These are phyloP conservation scores for Gelatoporia subvermispora DNA, from an alignment of 768 basidiomycete genomes.

Conservation along the genomic window DNA sequence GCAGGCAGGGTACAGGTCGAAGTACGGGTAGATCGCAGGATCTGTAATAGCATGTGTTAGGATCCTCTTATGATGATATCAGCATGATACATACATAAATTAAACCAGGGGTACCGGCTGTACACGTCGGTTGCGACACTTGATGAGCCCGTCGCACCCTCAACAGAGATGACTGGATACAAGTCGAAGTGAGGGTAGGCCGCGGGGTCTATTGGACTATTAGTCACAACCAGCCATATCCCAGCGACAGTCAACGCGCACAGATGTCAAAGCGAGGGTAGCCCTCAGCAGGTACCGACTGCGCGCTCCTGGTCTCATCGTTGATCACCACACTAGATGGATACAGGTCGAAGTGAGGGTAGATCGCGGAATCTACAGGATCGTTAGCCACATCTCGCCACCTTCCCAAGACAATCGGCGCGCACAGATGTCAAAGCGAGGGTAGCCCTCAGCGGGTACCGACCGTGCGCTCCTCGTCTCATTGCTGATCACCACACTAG, in stretches of 20 bases:
- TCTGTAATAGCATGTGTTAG: conserved; percentile 30
- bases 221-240: neutral
- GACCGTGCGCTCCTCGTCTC: too few species aligned
- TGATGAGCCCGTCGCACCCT: too few species aligned
- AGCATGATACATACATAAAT: too few species aligned
- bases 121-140: too few species aligned
- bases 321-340: too few species aligned
- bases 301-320: too few species aligned
- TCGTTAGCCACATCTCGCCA: too few species aligned
- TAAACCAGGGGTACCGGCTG: too few species aligned
- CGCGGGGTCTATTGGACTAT: conserved; percentile 28
- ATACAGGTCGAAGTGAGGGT: conserved; percentile 37
- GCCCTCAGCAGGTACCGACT: neutral
- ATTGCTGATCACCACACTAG: too few species aligned
- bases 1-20: conserved; percentile 24
- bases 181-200: conserved; percentile 35
- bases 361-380: conserved; percentile 32
- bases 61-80: too few species aligned
- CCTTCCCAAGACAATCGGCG: too few species aligned
- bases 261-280: conserved; percentile 16
- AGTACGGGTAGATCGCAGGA: conserved; percentile 32
- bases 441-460: too few species aligned
- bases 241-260: conserved; percentile 1
- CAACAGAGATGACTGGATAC: conserved; percentile 25
- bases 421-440: conserved; percentile 26